Evolutionary conservation across 192 early-diverging fungal genomes (phyloP).

Genomic region (Thamnidium elegans): DNA sequence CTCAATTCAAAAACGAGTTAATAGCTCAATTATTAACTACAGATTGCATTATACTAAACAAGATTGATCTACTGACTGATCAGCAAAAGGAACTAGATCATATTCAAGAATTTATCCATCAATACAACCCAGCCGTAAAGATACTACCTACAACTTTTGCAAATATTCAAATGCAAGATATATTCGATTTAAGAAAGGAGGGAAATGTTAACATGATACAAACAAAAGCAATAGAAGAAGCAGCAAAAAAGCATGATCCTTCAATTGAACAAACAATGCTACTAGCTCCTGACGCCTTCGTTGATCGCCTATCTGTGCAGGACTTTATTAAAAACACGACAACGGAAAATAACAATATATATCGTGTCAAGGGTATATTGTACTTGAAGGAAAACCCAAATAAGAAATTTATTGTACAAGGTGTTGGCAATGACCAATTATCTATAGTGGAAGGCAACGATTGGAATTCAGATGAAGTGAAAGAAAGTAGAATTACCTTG

Average conservation of each 20-base stretch:
- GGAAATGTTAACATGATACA: background rate
- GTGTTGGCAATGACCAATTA: constrained; percentile 28
- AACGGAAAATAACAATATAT: constrained; percentile 12
- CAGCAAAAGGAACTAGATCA: background rate
- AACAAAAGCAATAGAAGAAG: constrained; percentile 5
- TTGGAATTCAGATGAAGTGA: constrained; percentile 22
- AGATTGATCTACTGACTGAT: constrained; percentile 29
- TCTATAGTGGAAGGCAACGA: constrained; percentile 5
- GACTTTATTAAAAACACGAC: constrained; percentile 13
- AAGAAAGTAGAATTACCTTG: constrained; percentile 21
- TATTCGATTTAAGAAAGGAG: background rate
- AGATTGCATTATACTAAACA: constrained; percentile 36
- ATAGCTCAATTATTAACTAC: constrained; percentile 35
- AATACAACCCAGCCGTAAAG: constrained; percentile 11
- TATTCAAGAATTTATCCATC: background rate
- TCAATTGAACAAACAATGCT: constrained; percentile 26
- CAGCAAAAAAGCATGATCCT: constrained; percentile 8
- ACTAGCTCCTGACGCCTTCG: constrained; percentile 20
- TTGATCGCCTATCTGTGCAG: background rate
- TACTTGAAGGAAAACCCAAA: constrained; percentile 25
- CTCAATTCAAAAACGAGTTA: background rate
- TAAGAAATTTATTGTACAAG: constrained; percentile 32
- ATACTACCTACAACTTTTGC: constrained; percentile 19
- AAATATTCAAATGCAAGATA: constrained; percentile 9
- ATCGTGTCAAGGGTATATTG: constrained; percentile 36